These are phyloP conservation scores for Termitomyces sp. DNA, from an alignment of 768 basidiomycete species.

Conservation along the genomic window DNA sequence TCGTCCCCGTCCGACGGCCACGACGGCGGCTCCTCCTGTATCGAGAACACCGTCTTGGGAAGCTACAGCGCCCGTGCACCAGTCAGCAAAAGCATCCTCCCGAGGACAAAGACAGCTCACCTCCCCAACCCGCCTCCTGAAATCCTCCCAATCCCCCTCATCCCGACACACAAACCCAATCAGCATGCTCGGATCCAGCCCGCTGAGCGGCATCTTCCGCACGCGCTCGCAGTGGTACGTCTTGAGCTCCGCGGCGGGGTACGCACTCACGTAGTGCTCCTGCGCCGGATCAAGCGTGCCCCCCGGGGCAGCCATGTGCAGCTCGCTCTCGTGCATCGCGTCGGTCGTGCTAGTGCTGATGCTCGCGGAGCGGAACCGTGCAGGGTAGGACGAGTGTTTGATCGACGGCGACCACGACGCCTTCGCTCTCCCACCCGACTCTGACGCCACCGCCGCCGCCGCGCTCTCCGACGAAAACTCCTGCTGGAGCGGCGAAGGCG, in stretches of 20 bases:
- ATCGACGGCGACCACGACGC: conserved; percentile 10
- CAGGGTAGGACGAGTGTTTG: neutral
- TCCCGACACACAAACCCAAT: conserved; percentile 87
- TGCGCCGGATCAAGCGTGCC: conserved; percentile 42
- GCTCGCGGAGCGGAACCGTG: conserved; percentile 21
- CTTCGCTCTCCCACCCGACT: neutral
- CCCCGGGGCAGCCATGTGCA: neutral
- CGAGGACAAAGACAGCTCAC: conserved; percentile 37
- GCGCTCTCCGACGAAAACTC: conserved; percentile 41
- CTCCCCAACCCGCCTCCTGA: conserved; percentile 66
- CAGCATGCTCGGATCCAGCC: conserved; percentile 95
- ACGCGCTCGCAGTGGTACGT: conserved; percentile 98
- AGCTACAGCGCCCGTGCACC: conserved; percentile 29
- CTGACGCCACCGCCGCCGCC: no score
- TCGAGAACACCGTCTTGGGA: conserved; percentile 74
- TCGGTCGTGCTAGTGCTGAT: conserved; percentile 19
- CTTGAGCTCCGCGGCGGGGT: conserved; percentile 65
- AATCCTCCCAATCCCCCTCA: conserved; percentile 83
- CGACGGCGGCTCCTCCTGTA: conserved; percentile 83
- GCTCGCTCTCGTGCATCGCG: conserved; percentile 18
- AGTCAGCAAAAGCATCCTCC: conserved; percentile 1
- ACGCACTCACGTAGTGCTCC: conserved; percentile 70
- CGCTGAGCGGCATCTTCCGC: conserved; percentile 88
- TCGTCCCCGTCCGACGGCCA: conserved; percentile 81
- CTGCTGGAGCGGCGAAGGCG: conserved; percentile 65